Base-by-base conservation (phyloP, 441 rosid genomes). In the Mallotus japonicus region DNA sequence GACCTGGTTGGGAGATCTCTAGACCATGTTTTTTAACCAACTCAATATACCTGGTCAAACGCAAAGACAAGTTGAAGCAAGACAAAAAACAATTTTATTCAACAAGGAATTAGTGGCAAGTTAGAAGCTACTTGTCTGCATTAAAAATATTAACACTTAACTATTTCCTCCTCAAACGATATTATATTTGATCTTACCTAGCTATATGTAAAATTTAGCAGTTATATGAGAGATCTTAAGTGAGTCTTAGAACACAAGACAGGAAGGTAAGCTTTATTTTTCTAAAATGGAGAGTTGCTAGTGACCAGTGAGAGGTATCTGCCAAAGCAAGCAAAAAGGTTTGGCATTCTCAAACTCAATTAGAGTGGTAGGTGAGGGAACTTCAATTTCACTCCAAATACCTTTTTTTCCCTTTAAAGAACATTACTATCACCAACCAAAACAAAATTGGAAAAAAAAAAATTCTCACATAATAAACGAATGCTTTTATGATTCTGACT, bases 1-100 rank as follows among this genome's bases (percentile, higher is more conserved):
- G n/a, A n/a, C n/a, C n/a, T n/a, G n/a, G n/a, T n/a, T n/a, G n/a
- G n/a, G n/a, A 32, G 4, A 95, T 92, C 84, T 95, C 98, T 80
- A 95, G 83, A 47, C 89, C 93, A 73, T 92, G 87, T 82, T 90
- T 95, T 75, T 69, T 89, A 54, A 89, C 90, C 83, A 92, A 83
- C 24, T 83, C 73, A 22, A 95, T 57, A 79, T 92, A 92, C 75
- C 97, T 95, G 81, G 65, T 69, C 16, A 70, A 67, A 83, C 65
- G 50, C 44, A 80, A 16, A 56, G 60, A 73, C 56, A 49, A 65
- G 10, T n/a, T 32, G 13, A 58, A 72, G n/a, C 49, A 72, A 71
- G 66, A 15, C 49, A 22, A 5, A 9, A 20, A 44, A 66, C 22
- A 24, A 55, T 12, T 61, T 55, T 74, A 56, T 66, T 73, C 22